These are phyloP conservation scores for Tripterygium wilfordii DNA, from an alignment of 177 flowering plant species.

Conservation along the genomic window DNA sequence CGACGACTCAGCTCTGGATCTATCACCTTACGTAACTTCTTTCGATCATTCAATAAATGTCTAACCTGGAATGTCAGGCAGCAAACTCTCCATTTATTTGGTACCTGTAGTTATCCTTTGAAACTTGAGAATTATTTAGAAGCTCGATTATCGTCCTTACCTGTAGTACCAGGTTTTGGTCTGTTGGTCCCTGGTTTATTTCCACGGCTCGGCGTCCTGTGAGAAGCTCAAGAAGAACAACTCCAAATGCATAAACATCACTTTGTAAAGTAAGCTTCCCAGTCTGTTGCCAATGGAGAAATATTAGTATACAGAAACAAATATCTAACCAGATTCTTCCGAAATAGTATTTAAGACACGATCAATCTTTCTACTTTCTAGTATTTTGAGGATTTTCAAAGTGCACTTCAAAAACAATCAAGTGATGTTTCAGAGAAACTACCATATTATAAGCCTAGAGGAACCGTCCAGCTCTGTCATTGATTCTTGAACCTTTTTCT, in stretches of 20 bases:
- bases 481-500: no score
- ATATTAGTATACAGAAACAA: neutral
- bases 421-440: no score
- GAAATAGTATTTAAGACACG: neutral
- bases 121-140: no score
- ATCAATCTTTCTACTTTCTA: no score
- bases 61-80: conserved; percentile 45
- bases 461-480: no score
- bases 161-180: conserved; percentile 86
- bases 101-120: no score
- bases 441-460: no score
- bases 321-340: neutral
- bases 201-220: conserved; percentile 92
- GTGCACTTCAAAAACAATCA: no score
- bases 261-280: conserved; percentile 95
- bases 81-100: no score
- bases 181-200: conserved; percentile 73
- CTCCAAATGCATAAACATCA: conserved; percentile 98
- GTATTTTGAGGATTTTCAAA: no score
- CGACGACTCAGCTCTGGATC: conserved; percentile 72
- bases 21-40: conserved; percentile 73
- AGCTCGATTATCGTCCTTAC: no score
- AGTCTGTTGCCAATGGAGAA: conserved; percentile 47
- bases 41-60: conserved; percentile 65
- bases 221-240: conserved; percentile 91